These are phyloP conservation scores for Suillus subaureus DNA, from an alignment of 768 basidiomycete species.

Conservation along the genomic window DNA sequence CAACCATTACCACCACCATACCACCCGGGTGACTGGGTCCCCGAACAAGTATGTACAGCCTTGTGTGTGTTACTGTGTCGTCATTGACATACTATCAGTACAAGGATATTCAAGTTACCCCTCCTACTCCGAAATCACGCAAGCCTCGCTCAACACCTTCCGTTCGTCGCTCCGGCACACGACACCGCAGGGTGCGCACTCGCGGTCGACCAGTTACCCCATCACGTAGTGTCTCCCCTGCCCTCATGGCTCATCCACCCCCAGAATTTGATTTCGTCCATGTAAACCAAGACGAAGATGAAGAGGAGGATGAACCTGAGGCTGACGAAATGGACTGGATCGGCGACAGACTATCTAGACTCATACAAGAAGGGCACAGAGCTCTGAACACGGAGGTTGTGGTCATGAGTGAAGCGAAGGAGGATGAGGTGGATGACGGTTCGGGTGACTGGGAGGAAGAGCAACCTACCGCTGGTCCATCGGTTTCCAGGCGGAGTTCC, in stretches of 20 bases:
- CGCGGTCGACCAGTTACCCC: conserved; percentile 26
- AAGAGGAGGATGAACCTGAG: conserved; percentile 41
- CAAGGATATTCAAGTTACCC: conserved; percentile 36
- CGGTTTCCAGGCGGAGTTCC: conserved; percentile 31
- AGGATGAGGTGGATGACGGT: conserved; percentile 80
- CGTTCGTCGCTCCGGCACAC: conserved; percentile 36
- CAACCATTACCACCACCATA: conserved; percentile 65
- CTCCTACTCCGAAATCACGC: conserved; percentile 41
- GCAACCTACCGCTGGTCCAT: conserved; percentile 20
- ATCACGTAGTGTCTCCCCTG: conserved; percentile 30
- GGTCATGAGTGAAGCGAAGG: conserved; percentile 70
- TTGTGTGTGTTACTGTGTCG: neutral
- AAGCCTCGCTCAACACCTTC: conserved; percentile 37
- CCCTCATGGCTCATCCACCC: conserved; percentile 32
- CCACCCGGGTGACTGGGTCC: conserved; percentile 60
- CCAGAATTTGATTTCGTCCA: conserved; percentile 48
- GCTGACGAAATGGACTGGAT: conserved; percentile 79
- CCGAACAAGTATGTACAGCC: conserved; percentile 34
- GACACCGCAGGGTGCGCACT: conserved; percentile 40
- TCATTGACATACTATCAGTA: conserved; percentile 14
- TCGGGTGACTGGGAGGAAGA: conserved; percentile 77
- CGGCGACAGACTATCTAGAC: conserved; percentile 62
- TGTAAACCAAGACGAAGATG: conserved; percentile 33
- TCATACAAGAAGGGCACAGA: conserved; percentile 80
- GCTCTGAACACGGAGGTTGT: conserved; percentile 81